Percentiles rank a stretch among this genome's conserved stretches.
phyloP scores from a whole-genome alignment of 225 moss, liverwort and hornwort genomes.

The Marchantia polymorpha region DNA sequence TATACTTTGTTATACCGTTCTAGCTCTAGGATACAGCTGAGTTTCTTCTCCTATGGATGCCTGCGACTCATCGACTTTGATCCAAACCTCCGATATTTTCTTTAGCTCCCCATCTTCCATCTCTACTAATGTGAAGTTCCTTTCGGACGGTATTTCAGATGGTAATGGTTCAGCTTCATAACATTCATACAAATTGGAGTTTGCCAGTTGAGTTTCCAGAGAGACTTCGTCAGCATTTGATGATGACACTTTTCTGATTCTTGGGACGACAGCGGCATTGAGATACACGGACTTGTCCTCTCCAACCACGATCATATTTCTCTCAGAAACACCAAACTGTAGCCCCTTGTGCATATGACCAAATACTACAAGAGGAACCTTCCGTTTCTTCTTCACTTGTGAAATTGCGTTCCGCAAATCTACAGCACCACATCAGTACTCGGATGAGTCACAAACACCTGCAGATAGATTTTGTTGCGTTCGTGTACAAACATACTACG shows the following conservation, averaged over 20 bases:
- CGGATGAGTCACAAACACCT: not conserved
- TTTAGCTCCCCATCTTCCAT: constrained; percentile 45
- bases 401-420: constrained; percentile 71
- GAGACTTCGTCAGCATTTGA: not conserved
- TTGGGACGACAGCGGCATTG: constrained; percentile 89
- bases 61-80: constrained; percentile 50
- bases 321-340: constrained; percentile 29
- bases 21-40: constrained; percentile 42
- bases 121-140: constrained; percentile 78
- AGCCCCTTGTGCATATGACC: constrained; percentile 88
- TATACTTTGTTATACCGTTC: not conserved
- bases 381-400: constrained; percentile 51
- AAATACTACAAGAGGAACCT: constrained; percentile 79
- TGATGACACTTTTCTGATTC: constrained; percentile 42
- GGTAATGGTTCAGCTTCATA: not conserved
- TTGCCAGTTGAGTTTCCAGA: not conserved
- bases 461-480: not conserved
- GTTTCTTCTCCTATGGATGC: constrained; percentile 47
- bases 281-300: constrained; percentile 70
- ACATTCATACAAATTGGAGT: not conserved
- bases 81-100: constrained; percentile 67
- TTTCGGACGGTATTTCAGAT: constrained; percentile 38
- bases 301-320: constrained; percentile 74
- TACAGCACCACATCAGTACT: constrained; percentile 23
- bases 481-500: too few relatives aligned